Evolutionary conservation across 768 basidiomycete species (phyloP).

Genomic region (Asterophora parasitica): DNA sequence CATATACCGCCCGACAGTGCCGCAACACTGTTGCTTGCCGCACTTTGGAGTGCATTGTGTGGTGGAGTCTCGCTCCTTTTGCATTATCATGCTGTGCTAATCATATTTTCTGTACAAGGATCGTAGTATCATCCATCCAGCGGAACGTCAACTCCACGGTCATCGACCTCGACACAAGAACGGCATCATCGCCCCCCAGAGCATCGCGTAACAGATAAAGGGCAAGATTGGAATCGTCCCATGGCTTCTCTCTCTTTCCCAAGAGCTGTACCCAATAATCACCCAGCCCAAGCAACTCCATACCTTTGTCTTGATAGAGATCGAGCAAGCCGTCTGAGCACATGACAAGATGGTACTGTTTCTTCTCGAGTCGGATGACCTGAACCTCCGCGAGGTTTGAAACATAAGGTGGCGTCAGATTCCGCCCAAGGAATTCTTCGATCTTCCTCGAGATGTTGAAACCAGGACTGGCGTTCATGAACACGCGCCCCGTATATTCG

Average conservation of each 20-base stretch:
- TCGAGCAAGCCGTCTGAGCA: constrained; percentile 51
- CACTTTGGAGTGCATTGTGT: no score
- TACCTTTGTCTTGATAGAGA: constrained; percentile 31
- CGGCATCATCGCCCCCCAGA: constrained; percentile 37
- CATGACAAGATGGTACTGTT: constrained; percentile 37
- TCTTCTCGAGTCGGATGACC: constrained; percentile 31
- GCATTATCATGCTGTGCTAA: no score
- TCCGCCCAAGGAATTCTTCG: constrained; percentile 39
- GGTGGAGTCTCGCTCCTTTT: no score
- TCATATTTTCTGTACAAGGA: constrained; percentile 35
- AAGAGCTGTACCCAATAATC: constrained; percentile 35
- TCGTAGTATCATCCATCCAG: constrained; percentile 61
- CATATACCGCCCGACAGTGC: no score
- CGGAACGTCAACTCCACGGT: constrained; percentile 41
- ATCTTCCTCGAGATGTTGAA: constrained; percentile 32
- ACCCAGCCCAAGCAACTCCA: constrained; percentile 24
- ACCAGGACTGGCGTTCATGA: constrained; percentile 35
- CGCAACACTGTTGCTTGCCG: no score
- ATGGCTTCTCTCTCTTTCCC: constrained; percentile 14
- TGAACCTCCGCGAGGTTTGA: constrained; percentile 38
- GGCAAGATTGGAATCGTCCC: constrained; percentile 28
- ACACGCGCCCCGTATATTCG: constrained; percentile 42
- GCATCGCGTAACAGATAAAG: constrained; percentile 39
- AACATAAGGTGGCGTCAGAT: constrained; percentile 50
- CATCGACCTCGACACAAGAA: constrained; percentile 39